Conservation (phyloP, 116 monocot species). For the Zostera marina region DNA sequence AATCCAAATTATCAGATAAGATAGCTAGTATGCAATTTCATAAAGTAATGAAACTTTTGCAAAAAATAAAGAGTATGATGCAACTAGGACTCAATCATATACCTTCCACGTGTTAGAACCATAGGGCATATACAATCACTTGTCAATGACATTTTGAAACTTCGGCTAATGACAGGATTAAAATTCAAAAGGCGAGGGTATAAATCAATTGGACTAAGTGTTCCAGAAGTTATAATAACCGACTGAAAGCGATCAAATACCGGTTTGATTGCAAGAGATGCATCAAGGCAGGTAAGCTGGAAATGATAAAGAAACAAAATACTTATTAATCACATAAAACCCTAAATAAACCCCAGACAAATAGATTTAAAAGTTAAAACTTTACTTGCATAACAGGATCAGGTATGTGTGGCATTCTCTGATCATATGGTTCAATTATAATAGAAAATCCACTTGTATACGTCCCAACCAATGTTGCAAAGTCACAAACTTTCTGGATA, state of each 20-base stretch:
- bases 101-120: conserved; percentile 99
- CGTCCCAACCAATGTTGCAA: conserved; percentile 91
- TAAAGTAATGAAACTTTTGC: too few relatives aligned
- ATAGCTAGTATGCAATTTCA: too few relatives aligned
- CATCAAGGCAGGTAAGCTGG: conserved; percentile 96
- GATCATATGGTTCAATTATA: conserved; percentile 94
- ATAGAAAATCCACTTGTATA: conserved; percentile 89
- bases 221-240: conserved; percentile 94
- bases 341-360: neutral
- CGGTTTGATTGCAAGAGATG: conserved; percentile 93
- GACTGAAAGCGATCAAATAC: conserved; percentile 97
- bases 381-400: conserved; percentile 90
- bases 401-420: conserved; percentile 94
- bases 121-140: conserved; percentile 98
- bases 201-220: conserved; percentile 93
- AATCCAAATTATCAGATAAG: too few relatives aligned
- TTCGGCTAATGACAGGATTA: conserved; percentile 88
- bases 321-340: neutral
- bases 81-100: neutral
- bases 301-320: conserved; percentile 2
- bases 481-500: conserved; percentile 91
- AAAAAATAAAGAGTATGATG: too few relatives aligned
- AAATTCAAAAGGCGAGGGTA: conserved; percentile 97
- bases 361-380: neutral
- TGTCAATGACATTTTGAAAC: conserved; percentile 96